phyloP scores from a whole-genome alignment of 306 rosid genomes.

The Vigna hirtella region DNA sequence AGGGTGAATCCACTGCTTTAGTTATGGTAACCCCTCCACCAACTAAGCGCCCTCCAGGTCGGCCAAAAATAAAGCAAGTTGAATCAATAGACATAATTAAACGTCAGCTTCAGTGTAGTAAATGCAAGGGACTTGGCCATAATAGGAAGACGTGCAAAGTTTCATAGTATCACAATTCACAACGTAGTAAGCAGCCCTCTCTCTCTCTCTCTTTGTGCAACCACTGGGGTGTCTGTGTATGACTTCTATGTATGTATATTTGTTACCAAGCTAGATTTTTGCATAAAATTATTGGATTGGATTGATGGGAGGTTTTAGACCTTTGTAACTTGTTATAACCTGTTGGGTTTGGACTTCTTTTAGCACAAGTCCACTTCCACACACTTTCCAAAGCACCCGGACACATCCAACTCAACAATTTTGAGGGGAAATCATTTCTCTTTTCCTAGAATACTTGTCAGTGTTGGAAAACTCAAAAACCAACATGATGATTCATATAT shows the following conservation, averaged over 20 bases:
- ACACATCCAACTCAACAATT: conserved; percentile 13
- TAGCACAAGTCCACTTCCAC: not conserved
- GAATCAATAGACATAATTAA: conserved; percentile 78
- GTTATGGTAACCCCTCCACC: conserved; percentile 90
- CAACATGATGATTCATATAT: not conserved
- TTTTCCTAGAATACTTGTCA: not conserved
- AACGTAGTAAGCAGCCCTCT: conserved; percentile 44
- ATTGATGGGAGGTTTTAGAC: conserved; percentile 5
- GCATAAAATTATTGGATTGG: conserved; percentile 23
- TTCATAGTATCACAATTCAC: conserved; percentile 41
- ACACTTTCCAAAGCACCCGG: not conserved
- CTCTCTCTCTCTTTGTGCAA: not conserved
- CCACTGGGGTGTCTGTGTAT: not conserved
- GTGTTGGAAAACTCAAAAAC: not conserved
- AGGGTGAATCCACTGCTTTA: conserved; percentile 48
- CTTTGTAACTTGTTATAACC: conserved; percentile 20
- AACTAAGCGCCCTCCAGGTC: conserved; percentile 92
- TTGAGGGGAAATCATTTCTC: not conserved
- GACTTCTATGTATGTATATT: conserved; percentile 13
- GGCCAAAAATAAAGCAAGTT: conserved; percentile 79
- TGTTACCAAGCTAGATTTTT: conserved; percentile 25
- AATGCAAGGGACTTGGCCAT: conserved; percentile 98
- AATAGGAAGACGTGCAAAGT: conserved; percentile 90
- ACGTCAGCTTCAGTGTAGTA: conserved; percentile 95
- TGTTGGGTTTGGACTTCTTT: not conserved